These are phyloP conservation scores for Pharnaceum exiguum DNA, from an alignment of 148 eudicot genomes.

Conservation along the genomic window DNA sequence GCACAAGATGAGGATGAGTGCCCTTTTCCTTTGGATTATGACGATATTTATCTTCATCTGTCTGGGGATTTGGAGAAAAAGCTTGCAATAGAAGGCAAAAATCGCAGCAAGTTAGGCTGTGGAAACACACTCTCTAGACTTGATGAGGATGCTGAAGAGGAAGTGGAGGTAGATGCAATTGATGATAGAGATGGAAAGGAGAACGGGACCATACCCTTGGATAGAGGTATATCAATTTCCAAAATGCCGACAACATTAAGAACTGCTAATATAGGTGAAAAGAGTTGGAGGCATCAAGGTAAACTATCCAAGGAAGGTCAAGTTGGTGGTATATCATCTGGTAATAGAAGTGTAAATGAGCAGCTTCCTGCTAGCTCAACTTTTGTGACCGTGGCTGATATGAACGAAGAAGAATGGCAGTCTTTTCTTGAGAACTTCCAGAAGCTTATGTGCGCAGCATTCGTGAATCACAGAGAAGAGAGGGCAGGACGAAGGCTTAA, in stretches of 20 bases:
- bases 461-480: slow-evolving; percentile 18
- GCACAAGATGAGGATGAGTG: slow-evolving; percentile 17
- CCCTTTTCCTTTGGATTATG: slow-evolving; percentile 31
- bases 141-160: slow-evolving; percentile 17
- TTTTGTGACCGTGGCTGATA: slow-evolving; percentile 37
- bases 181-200: no score
- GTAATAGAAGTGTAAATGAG: slow-evolving; percentile 23
- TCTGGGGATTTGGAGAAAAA: slow-evolving; percentile 8
- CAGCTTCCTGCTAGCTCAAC: slow-evolving; percentile 27
- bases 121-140: slow-evolving; percentile 20
- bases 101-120: neutral
- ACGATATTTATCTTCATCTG: slow-evolving; percentile 8
- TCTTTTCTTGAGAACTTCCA: slow-evolving; percentile 33
- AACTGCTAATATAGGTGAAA: neutral
- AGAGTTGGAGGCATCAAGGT: neutral
- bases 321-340: slow-evolving; percentile 1
- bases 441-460: slow-evolving; percentile 30
- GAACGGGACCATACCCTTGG: no score
- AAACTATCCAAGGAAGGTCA: neutral
- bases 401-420: slow-evolving; percentile 37
- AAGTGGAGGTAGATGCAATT: slow-evolving; percentile 11
- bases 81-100: neutral
- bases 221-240: slow-evolving; percentile 1
- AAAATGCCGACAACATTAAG: slow-evolving; percentile 10
- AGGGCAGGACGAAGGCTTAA: slow-evolving; percentile 23